Conservation (phyloP, 78 protist genomes). For the Chrysochromulina tobinii region DNA sequence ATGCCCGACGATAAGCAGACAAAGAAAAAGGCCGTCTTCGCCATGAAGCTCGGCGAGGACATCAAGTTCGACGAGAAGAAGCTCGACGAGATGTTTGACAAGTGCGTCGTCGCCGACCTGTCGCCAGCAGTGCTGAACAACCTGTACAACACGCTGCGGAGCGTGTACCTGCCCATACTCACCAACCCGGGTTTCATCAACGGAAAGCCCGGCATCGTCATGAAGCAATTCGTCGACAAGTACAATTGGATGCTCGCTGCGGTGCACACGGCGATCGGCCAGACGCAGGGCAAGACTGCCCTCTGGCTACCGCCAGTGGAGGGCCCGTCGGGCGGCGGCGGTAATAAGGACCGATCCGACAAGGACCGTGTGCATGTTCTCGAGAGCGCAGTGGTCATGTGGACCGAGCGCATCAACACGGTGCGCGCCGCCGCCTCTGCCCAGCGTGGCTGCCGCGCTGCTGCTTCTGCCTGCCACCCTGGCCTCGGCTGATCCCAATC, state of each 20-base stretch:
- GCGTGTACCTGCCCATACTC: background rate
- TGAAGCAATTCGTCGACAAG: conserved; percentile 24
- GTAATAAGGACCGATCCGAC: background rate
- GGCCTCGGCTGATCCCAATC: background rate
- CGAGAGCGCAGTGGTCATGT: conserved; percentile 59
- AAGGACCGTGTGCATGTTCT: conserved; percentile 60
- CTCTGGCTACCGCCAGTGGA: conserved; percentile 60
- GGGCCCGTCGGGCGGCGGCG: background rate
- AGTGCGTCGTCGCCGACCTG: background rate
- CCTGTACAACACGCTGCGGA: background rate
- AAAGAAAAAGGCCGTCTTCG: background rate
- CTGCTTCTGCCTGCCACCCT: no score
- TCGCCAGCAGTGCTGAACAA: background rate
- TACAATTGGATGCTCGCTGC: background rate
- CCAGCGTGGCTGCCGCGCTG: no score
- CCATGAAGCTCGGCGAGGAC: background rate
- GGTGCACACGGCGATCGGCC: conserved; percentile 45
- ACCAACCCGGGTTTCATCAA: background rate
- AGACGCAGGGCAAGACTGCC: conserved; percentile 50
- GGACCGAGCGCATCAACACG: conserved; percentile 38
- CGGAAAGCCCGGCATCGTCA: conserved; percentile 41
- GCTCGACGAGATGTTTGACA: background rate
- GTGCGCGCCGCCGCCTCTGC: no score
- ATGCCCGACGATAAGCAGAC: background rate
- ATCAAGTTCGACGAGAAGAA: background rate